phyloP scores from a whole-genome alignment of 1,139 yeast species.

The Geotrichum citri-aurantii region DNA sequence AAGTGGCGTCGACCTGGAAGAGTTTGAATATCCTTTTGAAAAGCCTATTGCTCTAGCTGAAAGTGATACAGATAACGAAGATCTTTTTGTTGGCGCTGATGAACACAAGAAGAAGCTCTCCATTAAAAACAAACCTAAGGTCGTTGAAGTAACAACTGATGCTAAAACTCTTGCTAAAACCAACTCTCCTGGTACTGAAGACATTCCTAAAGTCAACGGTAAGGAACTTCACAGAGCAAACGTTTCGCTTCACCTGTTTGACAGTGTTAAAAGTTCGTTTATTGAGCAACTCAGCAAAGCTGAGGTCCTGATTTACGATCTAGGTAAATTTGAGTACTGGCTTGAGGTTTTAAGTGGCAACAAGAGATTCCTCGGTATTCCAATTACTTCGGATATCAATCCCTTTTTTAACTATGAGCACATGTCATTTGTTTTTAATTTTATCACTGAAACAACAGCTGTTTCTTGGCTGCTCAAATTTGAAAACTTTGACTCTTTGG shows the following conservation, averaged over 20 bases:
- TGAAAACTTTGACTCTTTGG: slow-evolving; percentile 38
- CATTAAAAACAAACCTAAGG: not conserved
- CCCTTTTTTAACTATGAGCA: slow-evolving; percentile 60
- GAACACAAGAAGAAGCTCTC: not conserved
- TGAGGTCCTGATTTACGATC: slow-evolving; percentile 41
- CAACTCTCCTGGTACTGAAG: slow-evolving; percentile 12
- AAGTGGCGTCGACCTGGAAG: slow-evolving; percentile 43
- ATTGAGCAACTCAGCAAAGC: slow-evolving; percentile 39
- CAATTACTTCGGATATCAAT: slow-evolving; percentile 47
- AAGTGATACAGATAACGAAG: not conserved
- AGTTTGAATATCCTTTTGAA: slow-evolving; percentile 45
- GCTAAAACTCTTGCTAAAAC: slow-evolving; percentile 1
- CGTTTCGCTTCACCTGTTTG: slow-evolving; percentile 51
- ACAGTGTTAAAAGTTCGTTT: slow-evolving; percentile 48
- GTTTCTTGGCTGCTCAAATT: slow-evolving; percentile 64
- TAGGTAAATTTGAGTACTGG: slow-evolving; percentile 50
- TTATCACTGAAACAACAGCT: slow-evolving; percentile 40
- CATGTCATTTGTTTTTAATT: slow-evolving; percentile 63
- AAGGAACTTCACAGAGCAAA: not conserved
- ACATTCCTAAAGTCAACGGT: slow-evolving; percentile 15
- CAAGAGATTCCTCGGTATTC: slow-evolving; percentile 39
- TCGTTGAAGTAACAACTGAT: not conserved
- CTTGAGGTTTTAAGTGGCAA: slow-evolving; percentile 41
- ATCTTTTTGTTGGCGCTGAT: not conserved
- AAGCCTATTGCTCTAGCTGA: not conserved